Evolutionary conservation across 2,329 filamentous ascomycete species (phyloP).

Genomic region (Berkeleyomyces rouxiae): DNA sequence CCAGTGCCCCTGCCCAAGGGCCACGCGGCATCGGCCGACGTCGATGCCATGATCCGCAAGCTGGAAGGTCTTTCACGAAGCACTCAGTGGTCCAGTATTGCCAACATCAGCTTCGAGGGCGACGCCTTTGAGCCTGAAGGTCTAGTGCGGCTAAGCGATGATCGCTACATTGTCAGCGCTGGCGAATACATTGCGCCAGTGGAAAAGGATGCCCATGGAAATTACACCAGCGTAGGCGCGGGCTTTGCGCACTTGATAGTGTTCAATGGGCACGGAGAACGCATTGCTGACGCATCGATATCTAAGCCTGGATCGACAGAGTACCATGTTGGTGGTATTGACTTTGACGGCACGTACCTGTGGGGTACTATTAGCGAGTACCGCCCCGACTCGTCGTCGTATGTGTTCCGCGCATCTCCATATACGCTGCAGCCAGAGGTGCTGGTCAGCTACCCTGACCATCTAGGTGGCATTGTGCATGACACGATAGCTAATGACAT

Average conservation of each 20-base stretch:
- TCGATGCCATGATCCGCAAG: constrained; percentile 22
- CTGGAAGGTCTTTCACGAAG: constrained; percentile 23
- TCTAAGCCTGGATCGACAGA: constrained; percentile 22
- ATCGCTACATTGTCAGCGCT: constrained; percentile 29
- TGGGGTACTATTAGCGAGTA: constrained; percentile 32
- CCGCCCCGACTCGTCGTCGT: constrained; percentile 30
- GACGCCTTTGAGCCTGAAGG: constrained; percentile 33
- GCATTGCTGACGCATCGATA: constrained; percentile 29
- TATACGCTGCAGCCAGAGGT: constrained; percentile 21
- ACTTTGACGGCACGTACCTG: constrained; percentile 30
- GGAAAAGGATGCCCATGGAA: constrained; percentile 32
- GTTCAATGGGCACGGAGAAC: constrained; percentile 26
- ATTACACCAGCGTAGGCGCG: constrained; percentile 28
- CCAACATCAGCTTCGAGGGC: constrained; percentile 27
- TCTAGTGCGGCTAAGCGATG: constrained; percentile 26
- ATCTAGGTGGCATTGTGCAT: constrained; percentile 31
- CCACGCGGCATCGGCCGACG: constrained; percentile 20
- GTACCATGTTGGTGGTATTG: constrained; percentile 32
- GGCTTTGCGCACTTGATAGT: constrained; percentile 30
- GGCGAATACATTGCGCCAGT: constrained; percentile 25
- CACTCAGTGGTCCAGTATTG: constrained; percentile 27
- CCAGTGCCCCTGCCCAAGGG: constrained; percentile 22
- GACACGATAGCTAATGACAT: constrained; percentile 22
- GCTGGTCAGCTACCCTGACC: constrained; percentile 25
- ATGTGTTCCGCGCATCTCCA: constrained; percentile 25